Evolutionary conservation across 2,329 filamentous ascomycete species (phyloP).

Genomic region (Delphinella strobiligena): DNA sequence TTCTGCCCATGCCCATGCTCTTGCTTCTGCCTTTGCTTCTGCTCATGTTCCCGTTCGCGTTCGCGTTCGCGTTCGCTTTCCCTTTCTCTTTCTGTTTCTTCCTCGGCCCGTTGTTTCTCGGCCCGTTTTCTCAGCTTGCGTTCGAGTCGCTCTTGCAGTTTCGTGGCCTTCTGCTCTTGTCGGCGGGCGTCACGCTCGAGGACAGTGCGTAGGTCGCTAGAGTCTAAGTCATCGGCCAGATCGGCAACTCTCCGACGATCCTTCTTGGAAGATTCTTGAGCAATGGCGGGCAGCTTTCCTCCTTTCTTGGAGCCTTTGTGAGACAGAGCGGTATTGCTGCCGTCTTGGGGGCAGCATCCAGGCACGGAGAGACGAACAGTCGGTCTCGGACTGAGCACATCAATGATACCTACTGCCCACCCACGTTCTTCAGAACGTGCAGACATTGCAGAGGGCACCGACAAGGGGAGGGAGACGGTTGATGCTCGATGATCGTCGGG

Average conservation of each 20-base stretch:
- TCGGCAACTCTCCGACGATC: conserved; percentile 52
- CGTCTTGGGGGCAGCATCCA: neutral
- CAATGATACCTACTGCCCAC: conserved; percentile 69
- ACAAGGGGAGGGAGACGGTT: conserved; percentile 67
- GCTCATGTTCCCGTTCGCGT: conserved; percentile 38
- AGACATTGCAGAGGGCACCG: conserved; percentile 65
- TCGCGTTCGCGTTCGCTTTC: conserved; percentile 27
- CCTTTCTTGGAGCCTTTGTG: conserved; percentile 15
- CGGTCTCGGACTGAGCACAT: conserved; percentile 74
- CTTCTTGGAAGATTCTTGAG: conserved; percentile 23
- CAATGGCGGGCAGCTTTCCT: conserved; percentile 20
- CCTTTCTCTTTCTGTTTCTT: conserved; percentile 38
- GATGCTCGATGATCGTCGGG: conserved; percentile 34
- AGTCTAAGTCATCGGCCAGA: conserved; percentile 74
- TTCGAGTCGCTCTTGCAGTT: conserved; percentile 56
- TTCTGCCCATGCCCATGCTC: conserved; percentile 38
- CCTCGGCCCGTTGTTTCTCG: conserved; percentile 47
- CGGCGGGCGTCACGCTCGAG: conserved; percentile 82
- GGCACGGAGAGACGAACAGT: conserved; percentile 48
- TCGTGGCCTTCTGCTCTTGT: conserved; percentile 58
- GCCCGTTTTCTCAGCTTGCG: conserved; percentile 52
- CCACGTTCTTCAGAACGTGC: conserved; percentile 61
- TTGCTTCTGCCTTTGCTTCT: conserved; percentile 35
- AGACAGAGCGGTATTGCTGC: neutral
- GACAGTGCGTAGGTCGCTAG: conserved; percentile 71